phyloP scores from a whole-genome alignment of 2,329 filamentous ascomycete genomes.

The Aspergillus quadrilineatus region DNA sequence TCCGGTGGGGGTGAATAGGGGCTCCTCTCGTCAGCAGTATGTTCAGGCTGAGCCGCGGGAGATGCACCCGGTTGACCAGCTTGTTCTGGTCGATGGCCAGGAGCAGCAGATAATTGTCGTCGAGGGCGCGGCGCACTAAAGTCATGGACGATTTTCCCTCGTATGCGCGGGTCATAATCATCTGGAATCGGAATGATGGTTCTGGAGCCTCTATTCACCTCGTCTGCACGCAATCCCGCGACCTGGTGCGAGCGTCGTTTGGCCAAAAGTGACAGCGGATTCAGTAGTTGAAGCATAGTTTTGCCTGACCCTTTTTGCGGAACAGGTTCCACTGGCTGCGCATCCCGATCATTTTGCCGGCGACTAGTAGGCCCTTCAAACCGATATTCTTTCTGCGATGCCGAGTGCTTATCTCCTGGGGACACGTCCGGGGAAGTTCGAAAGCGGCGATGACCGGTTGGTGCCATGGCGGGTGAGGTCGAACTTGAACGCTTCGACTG shows the following conservation, averaged over 20 bases:
- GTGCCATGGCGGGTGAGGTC: conserved; percentile 25
- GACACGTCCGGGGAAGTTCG: conserved; percentile 31
- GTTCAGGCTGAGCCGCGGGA: conserved; percentile 16
- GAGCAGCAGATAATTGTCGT: conserved; percentile 32
- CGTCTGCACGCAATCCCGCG: conserved; percentile 49
- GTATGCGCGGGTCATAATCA: conserved; percentile 63
- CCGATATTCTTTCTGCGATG: conserved; percentile 28
- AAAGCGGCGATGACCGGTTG: conserved; percentile 27
- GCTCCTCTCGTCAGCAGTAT: conserved; percentile 1
- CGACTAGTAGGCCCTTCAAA: conserved; percentile 24
- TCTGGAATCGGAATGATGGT: conserved; percentile 55
- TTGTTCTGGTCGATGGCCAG: conserved; percentile 19
- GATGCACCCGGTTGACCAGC: conserved; percentile 10
- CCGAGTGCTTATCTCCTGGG: conserved; percentile 22
- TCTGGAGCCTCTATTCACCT: conserved; percentile 51
- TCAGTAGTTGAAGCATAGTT: conserved; percentile 56
- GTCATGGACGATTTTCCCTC: conserved; percentile 63
- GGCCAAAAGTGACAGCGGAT: conserved; percentile 61
- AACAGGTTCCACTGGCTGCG: conserved; percentile 27
- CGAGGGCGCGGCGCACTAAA: conserved; percentile 61
- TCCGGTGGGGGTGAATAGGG: conserved; percentile 21
- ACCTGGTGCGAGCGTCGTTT: conserved; percentile 57
- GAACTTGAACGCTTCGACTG: conserved; percentile 31
- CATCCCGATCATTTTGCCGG: conserved; percentile 31
- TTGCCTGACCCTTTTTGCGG: conserved; percentile 42